A percentile compares a stretch with the other conserved stretches of the same genome.
phyloP scores from a whole-genome alignment of 495 filamentous ascomycete genomes.

The Aspergillus cristatus region DNA sequence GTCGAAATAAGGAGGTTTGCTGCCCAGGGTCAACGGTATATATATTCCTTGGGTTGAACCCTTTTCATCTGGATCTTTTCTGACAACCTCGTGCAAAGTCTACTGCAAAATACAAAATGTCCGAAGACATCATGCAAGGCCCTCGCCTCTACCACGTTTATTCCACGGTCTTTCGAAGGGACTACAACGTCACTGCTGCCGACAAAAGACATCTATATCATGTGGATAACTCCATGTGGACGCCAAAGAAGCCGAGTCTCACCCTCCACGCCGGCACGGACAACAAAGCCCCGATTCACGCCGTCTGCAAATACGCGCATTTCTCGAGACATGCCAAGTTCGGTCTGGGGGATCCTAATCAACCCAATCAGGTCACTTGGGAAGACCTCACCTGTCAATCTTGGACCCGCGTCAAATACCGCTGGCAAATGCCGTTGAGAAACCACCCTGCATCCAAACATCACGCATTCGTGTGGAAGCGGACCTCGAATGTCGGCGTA shows the following conservation, averaged over 20 bases:
- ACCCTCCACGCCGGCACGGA: slow-evolving; percentile 22
- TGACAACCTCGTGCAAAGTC: too few relatives aligned
- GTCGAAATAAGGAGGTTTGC: too few relatives aligned
- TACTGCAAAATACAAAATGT: too few relatives aligned
- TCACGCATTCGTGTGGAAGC: slow-evolving; percentile 26
- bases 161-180: slow-evolving; percentile 14
- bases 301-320: slow-evolving; percentile 24
- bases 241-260: slow-evolving; percentile 23
- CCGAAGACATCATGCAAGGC: background rate
- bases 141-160: slow-evolving; percentile 14
- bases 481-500: slow-evolving; percentile 18
- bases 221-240: slow-evolving; percentile 20
- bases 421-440: slow-evolving; percentile 15
- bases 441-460: slow-evolving; percentile 2
- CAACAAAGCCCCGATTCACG: slow-evolving; percentile 17
- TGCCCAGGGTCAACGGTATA: too few relatives aligned
- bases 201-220: slow-evolving; percentile 15
- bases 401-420: slow-evolving; percentile 12
- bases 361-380: slow-evolving; percentile 13
- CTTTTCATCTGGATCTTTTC: too few relatives aligned
- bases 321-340: slow-evolving; percentile 25
- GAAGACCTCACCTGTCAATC: slow-evolving; percentile 18
- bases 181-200: slow-evolving; percentile 19
- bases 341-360: slow-evolving; percentile 21
- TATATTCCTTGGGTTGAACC: too few relatives aligned